Percentiles rank a stretch among this genome's conserved stretches.
These are phyloP conservation scores for Hypomontagnella submonticulosa DNA, from an alignment of 495 filamentous ascomycete species.

Conservation along the genomic window DNA sequence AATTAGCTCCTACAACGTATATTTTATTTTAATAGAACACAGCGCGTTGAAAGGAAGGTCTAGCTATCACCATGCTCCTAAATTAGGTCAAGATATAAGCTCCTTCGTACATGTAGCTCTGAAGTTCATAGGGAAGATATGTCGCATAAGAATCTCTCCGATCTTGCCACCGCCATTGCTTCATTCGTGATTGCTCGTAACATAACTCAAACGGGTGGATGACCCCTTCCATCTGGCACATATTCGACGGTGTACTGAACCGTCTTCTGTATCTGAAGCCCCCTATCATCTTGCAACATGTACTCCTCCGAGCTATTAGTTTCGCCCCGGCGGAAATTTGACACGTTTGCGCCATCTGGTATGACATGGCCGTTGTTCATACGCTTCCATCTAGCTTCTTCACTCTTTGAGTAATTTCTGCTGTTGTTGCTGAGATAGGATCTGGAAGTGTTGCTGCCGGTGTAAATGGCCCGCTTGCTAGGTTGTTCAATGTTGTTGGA, in stretches of 20 bases:
- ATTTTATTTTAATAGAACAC: too few relatives aligned
- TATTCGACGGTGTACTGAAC: conserved; percentile 47
- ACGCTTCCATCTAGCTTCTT: conserved; percentile 31
- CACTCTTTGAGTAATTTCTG: conserved; percentile 14
- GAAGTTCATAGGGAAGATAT: neutral
- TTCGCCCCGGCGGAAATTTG: conserved; percentile 31
- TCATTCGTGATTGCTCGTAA: neutral
- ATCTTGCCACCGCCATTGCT: neutral
- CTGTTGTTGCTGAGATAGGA: conserved; percentile 20
- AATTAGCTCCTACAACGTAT: too few relatives aligned
- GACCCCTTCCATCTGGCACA: conserved; percentile 21
- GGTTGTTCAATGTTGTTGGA: conserved; percentile 24
- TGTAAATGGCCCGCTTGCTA: conserved; percentile 14
- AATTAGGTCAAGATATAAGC: neutral
- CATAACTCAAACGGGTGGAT: neutral
- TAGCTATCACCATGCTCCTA: neutral
- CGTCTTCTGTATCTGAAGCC: conserved; percentile 43
- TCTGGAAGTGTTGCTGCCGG: conserved; percentile 17
- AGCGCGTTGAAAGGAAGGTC: neutral
- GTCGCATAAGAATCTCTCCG: neutral
- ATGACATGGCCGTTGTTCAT: conserved; percentile 1
- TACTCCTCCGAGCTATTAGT: conserved; percentile 34
- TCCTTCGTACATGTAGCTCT: neutral
- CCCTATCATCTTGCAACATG: conserved; percentile 36
- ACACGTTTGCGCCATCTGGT: conserved; percentile 8